These are phyloP conservation scores for Apium graveolens DNA, from an alignment of 129 eudicot species.

Conservation along the genomic window DNA sequence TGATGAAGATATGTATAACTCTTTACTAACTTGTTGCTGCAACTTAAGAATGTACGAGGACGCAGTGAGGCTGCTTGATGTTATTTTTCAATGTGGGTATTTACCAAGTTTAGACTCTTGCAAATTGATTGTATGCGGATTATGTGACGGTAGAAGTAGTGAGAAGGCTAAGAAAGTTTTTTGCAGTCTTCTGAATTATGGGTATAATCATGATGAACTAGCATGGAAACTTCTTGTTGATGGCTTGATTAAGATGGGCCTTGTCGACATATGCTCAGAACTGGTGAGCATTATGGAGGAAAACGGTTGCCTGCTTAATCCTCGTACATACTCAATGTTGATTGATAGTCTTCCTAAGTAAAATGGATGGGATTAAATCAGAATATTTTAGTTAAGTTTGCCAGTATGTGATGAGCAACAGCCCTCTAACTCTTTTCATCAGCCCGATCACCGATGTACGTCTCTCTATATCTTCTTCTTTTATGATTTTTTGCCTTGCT, in stretches of 20 bases:
- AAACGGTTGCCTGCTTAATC: constrained; percentile 49
- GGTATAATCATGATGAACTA: constrained; percentile 74
- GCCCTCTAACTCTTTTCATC: neutral
- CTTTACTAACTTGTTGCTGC: constrained; percentile 56
- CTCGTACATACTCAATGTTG: constrained; percentile 48
- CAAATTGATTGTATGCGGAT: constrained; percentile 51
- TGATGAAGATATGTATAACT: constrained; percentile 41
- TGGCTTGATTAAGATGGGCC: constrained; percentile 57
- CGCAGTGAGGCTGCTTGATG: constrained; percentile 40
- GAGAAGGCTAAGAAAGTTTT: constrained; percentile 54
- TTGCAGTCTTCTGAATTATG: constrained; percentile 43
- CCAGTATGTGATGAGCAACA: neutral
- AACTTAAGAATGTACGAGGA: constrained; percentile 44
- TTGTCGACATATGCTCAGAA: constrained; percentile 45
- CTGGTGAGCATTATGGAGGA: constrained; percentile 58
- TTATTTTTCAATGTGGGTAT: constrained; percentile 35
- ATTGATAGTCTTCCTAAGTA: constrained; percentile 27
- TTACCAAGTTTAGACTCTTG: constrained; percentile 46
- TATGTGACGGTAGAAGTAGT: constrained; percentile 40
- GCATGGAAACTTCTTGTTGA: constrained; percentile 83
- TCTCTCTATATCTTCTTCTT: neutral
- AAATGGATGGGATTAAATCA: constrained; percentile 11
- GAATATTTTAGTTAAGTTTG: neutral
- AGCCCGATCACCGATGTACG: neutral
- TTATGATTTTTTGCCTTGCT: neutral